Base-by-base conservation (phyloP, 106 monocot genomes). In the Acorus calamus region DNA sequence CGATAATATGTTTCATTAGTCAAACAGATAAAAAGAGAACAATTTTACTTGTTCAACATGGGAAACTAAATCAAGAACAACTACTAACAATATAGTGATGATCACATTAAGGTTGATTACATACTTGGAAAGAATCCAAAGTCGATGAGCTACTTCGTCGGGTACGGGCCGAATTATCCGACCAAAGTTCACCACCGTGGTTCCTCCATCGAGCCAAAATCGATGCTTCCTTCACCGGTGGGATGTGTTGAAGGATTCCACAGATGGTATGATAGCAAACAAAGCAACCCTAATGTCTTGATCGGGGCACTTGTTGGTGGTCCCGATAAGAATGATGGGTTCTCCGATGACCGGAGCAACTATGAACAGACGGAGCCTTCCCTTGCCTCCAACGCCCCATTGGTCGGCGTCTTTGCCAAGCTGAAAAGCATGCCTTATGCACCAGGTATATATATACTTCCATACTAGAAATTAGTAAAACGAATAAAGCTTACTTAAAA, bases 271-370 rank as follows among this genome's bases (percentile, higher is more conserved):
- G 56, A 68, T 44, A 62, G 63, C 43, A 59, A 57, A 59, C 12
- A 68, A 3, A 44, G 59, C 49, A 82, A 96, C 53, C 94, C 94
- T 0, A 94, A 91, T 52, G 66, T 83, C 28, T 60, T 96, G 42
- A 47, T 44, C 0, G 94, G 94, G 55, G 84, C 94, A 7, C 76
- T 96, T n/a, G 90, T 96, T 4, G 94, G 94, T n/a, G 94, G 94
- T 0, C 94, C 94, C 2, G 68, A 96, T 69, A 58, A 43, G 6
- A 74, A 74, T 47, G 94, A 96, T 28, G 56, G 59, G 9, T 96
- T 87, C 76, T 8, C 50, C 49, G 94, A 96, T 41, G 63, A 73
- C 50, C 61, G 94, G 3, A 63, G 46, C 7, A 73, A 72, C 41
- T 96, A 96, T 49, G 75, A 84, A 74, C 90, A 90, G 3, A 82